phyloP scores from a whole-genome alignment of 441 rosid species.

The Biscutella auriculata region DNA sequence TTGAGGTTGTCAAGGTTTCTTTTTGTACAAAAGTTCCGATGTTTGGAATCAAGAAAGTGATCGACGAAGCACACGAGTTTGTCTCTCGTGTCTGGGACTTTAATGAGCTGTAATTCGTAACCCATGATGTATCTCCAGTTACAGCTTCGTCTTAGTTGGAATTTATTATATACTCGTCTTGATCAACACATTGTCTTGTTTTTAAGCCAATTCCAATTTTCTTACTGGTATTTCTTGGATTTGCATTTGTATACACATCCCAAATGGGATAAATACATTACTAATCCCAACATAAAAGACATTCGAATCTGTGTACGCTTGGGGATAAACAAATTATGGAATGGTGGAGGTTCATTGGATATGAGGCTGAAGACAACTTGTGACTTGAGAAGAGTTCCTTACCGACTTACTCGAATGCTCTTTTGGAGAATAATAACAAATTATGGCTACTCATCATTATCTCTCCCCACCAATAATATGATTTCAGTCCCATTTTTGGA shows the following conservation, averaged over 20 bases:
- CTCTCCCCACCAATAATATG: slow-evolving; percentile 17
- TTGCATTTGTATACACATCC: no score
- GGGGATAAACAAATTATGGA: neutral
- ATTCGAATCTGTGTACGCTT: no score
- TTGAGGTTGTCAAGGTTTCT: slow-evolving; percentile 4
- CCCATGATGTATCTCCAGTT: neutral
- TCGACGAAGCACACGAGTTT: neutral
- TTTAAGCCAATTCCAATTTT: no score
- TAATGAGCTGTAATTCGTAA: neutral
- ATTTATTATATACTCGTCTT: neutral
- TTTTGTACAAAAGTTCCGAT: slow-evolving; percentile 18
- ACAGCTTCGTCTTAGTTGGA: neutral
- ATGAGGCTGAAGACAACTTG: slow-evolving; percentile 3
- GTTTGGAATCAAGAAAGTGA: slow-evolving; percentile 3
- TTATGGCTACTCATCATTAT: slow-evolving; percentile 16
- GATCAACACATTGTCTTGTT: neutral
- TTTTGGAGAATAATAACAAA: slow-evolving; percentile 9
- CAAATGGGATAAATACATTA: no score
- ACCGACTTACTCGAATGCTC: slow-evolving; percentile 7
- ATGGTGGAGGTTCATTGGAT: neutral
- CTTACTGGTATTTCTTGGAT: no score
- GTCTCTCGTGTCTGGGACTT: neutral
- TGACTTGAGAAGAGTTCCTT: slow-evolving; percentile 2
- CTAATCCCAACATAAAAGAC: no score
- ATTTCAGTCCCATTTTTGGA: slow-evolving; percentile 20